Evolutionary conservation across 192 early-diverging fungal species (phyloP).

Genomic region (Coemansia sp.): DNA sequence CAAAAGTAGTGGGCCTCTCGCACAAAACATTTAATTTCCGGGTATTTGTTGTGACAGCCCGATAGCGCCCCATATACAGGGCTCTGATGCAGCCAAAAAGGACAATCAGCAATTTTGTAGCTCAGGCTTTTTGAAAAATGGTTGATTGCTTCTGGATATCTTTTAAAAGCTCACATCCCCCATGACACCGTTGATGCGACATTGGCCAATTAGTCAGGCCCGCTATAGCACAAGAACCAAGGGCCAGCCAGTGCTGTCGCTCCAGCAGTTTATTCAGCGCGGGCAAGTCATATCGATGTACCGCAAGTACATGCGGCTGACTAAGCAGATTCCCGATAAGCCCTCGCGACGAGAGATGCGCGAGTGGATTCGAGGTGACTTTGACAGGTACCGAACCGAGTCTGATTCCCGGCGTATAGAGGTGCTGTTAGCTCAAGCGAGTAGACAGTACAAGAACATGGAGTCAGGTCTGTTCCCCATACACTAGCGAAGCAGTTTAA

Average conservation of each 20-base stretch:
- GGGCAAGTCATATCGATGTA: constrained; percentile 46
- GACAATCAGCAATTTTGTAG: background rate
- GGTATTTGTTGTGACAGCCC: background rate
- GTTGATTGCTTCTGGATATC: background rate
- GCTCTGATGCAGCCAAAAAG: background rate
- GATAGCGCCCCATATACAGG: background rate
- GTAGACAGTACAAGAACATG: constrained; percentile 48
- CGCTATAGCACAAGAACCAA: background rate
- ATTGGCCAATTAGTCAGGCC: background rate
- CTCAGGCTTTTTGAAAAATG: background rate
- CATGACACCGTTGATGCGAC: background rate
- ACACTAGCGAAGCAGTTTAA: constrained; percentile 6
- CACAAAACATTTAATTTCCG: background rate
- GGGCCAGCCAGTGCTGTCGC: constrained; percentile 13
- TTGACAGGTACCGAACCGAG: constrained; percentile 35
- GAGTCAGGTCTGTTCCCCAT: constrained; percentile 41
- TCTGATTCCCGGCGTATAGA: constrained; percentile 35
- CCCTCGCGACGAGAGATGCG: constrained; percentile 26
- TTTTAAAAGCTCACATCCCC: too few species aligned
- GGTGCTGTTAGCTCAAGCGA: constrained; percentile 43
- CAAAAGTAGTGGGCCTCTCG: background rate
- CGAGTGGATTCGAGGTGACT: constrained; percentile 43
- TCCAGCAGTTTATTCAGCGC: constrained; percentile 48
- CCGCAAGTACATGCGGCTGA: constrained; percentile 50
- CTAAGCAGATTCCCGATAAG: constrained; percentile 37